phyloP scores from a whole-genome alignment of 129 eudicot species.

The Flaveria linearis region DNA sequence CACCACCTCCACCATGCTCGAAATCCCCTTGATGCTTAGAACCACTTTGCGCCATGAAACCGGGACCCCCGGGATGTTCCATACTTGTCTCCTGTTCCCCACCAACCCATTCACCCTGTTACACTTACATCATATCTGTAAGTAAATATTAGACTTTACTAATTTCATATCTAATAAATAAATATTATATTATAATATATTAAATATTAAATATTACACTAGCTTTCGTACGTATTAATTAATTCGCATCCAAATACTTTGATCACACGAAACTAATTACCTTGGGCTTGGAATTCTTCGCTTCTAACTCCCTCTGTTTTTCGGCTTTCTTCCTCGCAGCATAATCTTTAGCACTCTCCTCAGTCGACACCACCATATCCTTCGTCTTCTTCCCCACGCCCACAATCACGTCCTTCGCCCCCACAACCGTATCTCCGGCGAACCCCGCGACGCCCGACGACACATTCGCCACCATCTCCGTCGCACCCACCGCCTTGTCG shows the following conservation, averaged over 20 bases:
- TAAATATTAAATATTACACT: neutral
- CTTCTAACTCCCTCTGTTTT: slow-evolving; percentile 47
- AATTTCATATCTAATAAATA: too few relatives aligned
- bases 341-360: slow-evolving; percentile 58
- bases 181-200: neutral
- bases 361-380: slow-evolving; percentile 56
- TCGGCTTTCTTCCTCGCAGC: slow-evolving; percentile 75
- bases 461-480: slow-evolving; percentile 53
- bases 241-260: too few relatives aligned
- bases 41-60: neutral
- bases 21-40: neutral
- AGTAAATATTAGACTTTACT: too few relatives aligned
- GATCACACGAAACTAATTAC: slow-evolving; percentile 15
- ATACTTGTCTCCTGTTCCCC: neutral
- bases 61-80: neutral
- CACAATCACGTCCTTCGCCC: slow-evolving; percentile 50
- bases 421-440: slow-evolving; percentile 46
- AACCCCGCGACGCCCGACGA: slow-evolving; percentile 53
- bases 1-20: neutral
- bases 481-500: slow-evolving; percentile 52
- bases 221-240: too few relatives aligned
- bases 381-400: slow-evolving; percentile 48
- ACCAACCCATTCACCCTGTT: slow-evolving; percentile 15
- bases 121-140: slow-evolving; percentile 24
- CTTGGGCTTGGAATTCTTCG: slow-evolving; percentile 41